Conservation (phyloP, 1,284 basidiomycete genomes). For the Rugosomyces carneus region DNA sequence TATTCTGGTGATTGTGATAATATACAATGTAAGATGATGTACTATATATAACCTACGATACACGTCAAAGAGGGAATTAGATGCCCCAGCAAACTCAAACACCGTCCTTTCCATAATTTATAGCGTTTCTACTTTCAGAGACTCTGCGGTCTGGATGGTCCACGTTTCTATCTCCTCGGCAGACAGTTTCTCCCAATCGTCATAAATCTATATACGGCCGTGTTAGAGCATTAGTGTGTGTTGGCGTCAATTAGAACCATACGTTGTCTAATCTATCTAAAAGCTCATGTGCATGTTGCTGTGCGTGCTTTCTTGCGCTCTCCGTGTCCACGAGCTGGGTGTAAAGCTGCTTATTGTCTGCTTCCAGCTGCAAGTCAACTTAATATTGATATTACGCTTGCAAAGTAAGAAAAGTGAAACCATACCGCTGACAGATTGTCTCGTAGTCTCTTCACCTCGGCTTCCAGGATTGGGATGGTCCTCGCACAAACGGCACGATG, state of each 20-base stretch:
- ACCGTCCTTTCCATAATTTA: too few relatives aligned
- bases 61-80: too few relatives aligned
- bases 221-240: background rate
- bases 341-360: slow-evolving; percentile 44
- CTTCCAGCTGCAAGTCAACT: slow-evolving; percentile 39
- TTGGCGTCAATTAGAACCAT: background rate
- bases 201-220: slow-evolving; percentile 38
- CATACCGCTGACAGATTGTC: slow-evolving; percentile 45
- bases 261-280: slow-evolving; percentile 55
- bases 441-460: slow-evolving; percentile 46
- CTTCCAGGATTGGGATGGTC: slow-evolving; percentile 52
- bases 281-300: slow-evolving; percentile 38
- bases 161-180: slow-evolving; percentile 57
- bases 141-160: slow-evolving; percentile 54
- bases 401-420: slow-evolving; percentile 3
- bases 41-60: too few relatives aligned
- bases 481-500: slow-evolving; percentile 53
- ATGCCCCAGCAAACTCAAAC: too few relatives aligned
- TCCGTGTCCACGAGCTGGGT: slow-evolving; percentile 44
- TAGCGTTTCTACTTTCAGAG: slow-evolving; percentile 27
- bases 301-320: slow-evolving; percentile 38
- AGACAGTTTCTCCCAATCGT: slow-evolving; percentile 50
- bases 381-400: background rate
- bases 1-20: too few relatives aligned
- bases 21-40: too few relatives aligned